These are phyloP conservation scores for Pyricularia pennisetigena DNA, from an alignment of 2,329 filamentous ascomycete species.

Conservation along the genomic window DNA sequence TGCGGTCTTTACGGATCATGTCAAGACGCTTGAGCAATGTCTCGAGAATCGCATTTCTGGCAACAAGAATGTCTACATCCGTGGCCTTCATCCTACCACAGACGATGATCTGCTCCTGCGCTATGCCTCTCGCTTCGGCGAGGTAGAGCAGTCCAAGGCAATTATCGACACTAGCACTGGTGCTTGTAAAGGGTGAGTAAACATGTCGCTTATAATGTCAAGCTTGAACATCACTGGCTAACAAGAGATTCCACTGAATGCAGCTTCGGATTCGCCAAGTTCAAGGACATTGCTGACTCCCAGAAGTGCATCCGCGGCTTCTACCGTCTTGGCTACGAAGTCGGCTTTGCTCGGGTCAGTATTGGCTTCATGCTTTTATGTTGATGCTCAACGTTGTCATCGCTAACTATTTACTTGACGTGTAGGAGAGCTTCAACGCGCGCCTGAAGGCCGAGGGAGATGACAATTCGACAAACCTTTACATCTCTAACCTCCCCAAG, in stretches of 20 bases:
- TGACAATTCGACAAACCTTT: slow-evolving; percentile 83
- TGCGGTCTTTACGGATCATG: slow-evolving; percentile 76
- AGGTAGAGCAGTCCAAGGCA: slow-evolving; percentile 93
- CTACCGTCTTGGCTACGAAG: slow-evolving; percentile 89
- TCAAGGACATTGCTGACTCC: slow-evolving; percentile 75
- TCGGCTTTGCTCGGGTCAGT: slow-evolving; percentile 85
- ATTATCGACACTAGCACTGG: slow-evolving; percentile 93
- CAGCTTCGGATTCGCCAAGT: slow-evolving; percentile 97
- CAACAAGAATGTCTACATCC: slow-evolving; percentile 97
- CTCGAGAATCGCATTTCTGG: slow-evolving; percentile 84
- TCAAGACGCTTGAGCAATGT: slow-evolving; percentile 87
- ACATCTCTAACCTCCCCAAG: slow-evolving; percentile 94
- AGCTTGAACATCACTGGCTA: slow-evolving; percentile 6
- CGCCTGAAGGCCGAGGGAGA: slow-evolving; percentile 95
- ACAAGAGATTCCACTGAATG: slow-evolving; percentile 16
- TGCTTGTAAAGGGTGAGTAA: slow-evolving; percentile 82
- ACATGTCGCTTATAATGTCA: neutral
- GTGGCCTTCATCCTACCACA: slow-evolving; percentile 88
- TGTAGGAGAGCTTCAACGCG: slow-evolving; percentile 91
- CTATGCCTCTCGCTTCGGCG: slow-evolving; percentile 82
- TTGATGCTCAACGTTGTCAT: neutral
- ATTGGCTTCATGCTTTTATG: too few relatives aligned
- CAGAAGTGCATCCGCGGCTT: slow-evolving; percentile 96
- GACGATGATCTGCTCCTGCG: slow-evolving; percentile 79
- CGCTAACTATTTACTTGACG: neutral